phyloP scores from a whole-genome alignment of 2,329 filamentous ascomycete genomes.

The Aspergillus eucalypticola region DNA sequence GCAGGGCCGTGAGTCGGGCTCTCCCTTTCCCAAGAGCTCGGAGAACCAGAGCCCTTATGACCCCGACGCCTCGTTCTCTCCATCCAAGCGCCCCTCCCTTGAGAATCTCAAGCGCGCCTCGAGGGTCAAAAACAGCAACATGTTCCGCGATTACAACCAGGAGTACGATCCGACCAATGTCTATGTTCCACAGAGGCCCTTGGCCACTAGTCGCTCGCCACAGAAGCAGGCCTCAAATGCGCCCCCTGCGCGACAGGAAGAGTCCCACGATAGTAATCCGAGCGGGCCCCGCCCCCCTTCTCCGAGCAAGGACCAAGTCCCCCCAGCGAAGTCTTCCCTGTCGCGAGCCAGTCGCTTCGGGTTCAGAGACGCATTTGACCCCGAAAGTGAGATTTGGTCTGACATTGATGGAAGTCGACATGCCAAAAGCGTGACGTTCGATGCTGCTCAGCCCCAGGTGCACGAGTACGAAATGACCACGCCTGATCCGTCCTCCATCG shows the following conservation, averaged over 20 bases:
- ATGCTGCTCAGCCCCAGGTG: slow-evolving; percentile 86
- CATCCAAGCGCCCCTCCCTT: slow-evolving; percentile 82
- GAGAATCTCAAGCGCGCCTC: slow-evolving; percentile 94
- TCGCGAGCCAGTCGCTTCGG: slow-evolving; percentile 63
- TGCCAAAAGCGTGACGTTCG: slow-evolving; percentile 96
- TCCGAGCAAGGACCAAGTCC: slow-evolving; percentile 70
- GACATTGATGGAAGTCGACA: slow-evolving; percentile 72
- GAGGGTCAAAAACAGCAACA: slow-evolving; percentile 96
- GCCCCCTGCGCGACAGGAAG: slow-evolving; percentile 51
- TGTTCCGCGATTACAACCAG: slow-evolving; percentile 88
- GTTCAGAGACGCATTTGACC: slow-evolving; percentile 66
- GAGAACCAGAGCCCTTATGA: slow-evolving; percentile 69
- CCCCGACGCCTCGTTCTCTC: slow-evolving; percentile 65
- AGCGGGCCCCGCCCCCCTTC: slow-evolving; percentile 44
- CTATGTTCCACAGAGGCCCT: slow-evolving; percentile 76
- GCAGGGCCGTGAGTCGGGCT: slow-evolving; percentile 73
- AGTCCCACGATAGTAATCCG: slow-evolving; percentile 17
- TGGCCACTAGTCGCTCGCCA: slow-evolving; percentile 63
- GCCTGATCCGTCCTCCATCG: slow-evolving; percentile 89
- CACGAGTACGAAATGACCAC: slow-evolving; percentile 99
- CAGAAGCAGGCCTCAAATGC: slow-evolving; percentile 68
- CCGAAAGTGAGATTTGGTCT: slow-evolving; percentile 67
- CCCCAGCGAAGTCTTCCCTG: slow-evolving; percentile 87
- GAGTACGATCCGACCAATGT: slow-evolving; percentile 84
- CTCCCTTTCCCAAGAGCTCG: slow-evolving; percentile 61